Evolutionary conservation across 768 basidiomycete species (phyloP).

Genomic region (Lentinula raphanica): DNA sequence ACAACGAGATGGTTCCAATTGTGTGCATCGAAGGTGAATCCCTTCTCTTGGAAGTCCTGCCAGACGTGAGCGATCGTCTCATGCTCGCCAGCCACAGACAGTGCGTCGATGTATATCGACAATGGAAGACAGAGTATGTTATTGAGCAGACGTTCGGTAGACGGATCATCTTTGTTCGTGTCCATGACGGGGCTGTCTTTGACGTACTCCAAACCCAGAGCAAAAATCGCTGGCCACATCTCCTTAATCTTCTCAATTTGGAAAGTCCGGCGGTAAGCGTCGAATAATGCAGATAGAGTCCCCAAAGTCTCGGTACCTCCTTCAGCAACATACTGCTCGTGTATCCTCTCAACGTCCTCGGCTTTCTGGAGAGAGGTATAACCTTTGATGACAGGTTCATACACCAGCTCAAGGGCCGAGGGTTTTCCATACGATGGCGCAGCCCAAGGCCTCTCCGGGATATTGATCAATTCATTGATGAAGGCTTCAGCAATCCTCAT

Average conservation of each 20-base stretch:
- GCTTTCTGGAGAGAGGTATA: constrained; percentile 40
- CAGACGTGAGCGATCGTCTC: constrained; percentile 59
- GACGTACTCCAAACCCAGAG: constrained; percentile 45
- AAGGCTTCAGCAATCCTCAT: constrained; percentile 63
- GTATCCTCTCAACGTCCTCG: constrained; percentile 52
- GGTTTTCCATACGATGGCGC: constrained; percentile 30
- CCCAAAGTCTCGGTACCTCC: constrained; percentile 57
- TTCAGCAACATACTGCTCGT: constrained; percentile 42
- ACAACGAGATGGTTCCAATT: constrained; percentile 89
- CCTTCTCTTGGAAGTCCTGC: constrained; percentile 52
- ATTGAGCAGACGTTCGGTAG: constrained; percentile 22
- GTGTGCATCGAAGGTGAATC: constrained; percentile 77
- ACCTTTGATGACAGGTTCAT: constrained; percentile 54
- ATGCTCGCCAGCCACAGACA: constrained; percentile 63
- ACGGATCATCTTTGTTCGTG: constrained; percentile 14
- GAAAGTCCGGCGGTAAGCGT: constrained; percentile 59
- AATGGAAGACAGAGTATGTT: constrained; percentile 71
- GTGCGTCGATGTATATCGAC: constrained; percentile 74
- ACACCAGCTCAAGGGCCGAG: constrained; percentile 49
- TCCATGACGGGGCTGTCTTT: constrained; percentile 28
- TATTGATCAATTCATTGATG: constrained; percentile 42
- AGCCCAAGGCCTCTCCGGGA: constrained; percentile 34
- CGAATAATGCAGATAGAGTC: constrained; percentile 60
- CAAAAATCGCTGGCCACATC: constrained; percentile 67
- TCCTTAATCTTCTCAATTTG: constrained; percentile 50